Base-by-base conservation (phyloP, 495 filamentous ascomycete genomes). In the Extremus antarcticus region DNA sequence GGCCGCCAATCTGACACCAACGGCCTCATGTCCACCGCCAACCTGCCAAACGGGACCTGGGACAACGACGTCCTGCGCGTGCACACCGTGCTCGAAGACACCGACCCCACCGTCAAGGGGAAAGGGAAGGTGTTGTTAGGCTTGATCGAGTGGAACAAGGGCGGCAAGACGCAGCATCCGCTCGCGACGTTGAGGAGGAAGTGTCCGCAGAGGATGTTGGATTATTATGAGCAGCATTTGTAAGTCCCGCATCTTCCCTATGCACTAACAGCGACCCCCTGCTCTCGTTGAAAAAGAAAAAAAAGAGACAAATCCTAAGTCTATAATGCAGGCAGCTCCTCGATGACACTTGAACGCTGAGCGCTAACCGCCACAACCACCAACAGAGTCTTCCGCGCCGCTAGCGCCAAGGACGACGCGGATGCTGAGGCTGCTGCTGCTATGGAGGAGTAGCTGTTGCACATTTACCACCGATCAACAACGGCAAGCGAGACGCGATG, bases 81-180 rank as follows among this genome's bases (percentile, higher is more conserved):
- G 16, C 75, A 83, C 20, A 51, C 22, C 24, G 82, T 81, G 0
- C 75, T 85, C 40, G 68, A 78, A 50, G 73, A 79, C 25, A 15
- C 61, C 41, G 70, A 80, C 50, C 43, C 50, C 16, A 21, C 35
- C 16, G 16, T 7, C 19, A 43, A 51, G 21, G n/a, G 32, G 2
- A 56, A 65, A 17, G 58, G 71, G 3, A 66, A 66, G 15, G 54
- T 61, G 51, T 32, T 63, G 35, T 21, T 59, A 39, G 82, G 73
- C 0, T 80, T 75, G 50, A 57, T 85, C 1, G 60, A 75, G 17
- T 86, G 80, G 78, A 79, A 73, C 24, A 22, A 80, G 48, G 56
- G 58, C 7, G 55, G 62, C 32, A 69, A 69, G 55, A 66, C 68
- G 1, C 59, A 66, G 48, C 70, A 74, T 56, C 60, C 63, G 11